phyloP scores from a whole-genome alignment of 169 alveolate species.

The Plasmodium sp. region DNA sequence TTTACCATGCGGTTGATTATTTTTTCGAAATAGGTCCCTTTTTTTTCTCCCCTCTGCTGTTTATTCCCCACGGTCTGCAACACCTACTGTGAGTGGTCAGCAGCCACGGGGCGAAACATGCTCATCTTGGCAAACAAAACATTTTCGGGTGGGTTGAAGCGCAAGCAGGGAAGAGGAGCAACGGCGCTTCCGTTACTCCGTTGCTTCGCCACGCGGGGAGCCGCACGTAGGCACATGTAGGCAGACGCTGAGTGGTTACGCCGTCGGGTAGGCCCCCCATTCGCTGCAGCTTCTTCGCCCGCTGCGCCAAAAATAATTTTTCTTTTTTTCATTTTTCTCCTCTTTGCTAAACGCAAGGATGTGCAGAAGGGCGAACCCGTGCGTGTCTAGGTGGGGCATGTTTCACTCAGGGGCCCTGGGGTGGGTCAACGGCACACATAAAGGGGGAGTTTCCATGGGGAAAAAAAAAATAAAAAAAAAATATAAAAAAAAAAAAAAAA shows the following conservation, averaged over 20 bases:
- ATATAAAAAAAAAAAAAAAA: too few species aligned
- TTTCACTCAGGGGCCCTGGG: background rate
- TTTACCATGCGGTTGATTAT: background rate
- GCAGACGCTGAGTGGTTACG: background rate
- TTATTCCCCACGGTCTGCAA: background rate
- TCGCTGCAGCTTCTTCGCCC: background rate
- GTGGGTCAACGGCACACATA: background rate
- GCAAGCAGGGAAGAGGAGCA: background rate
- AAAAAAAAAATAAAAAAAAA: too few species aligned
- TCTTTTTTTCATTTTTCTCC: background rate
- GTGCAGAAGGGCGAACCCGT: background rate
- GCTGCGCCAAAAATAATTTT: background rate
- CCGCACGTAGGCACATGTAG: background rate
- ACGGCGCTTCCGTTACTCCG: background rate
- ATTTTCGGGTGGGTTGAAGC: background rate
- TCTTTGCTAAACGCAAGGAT: background rate
- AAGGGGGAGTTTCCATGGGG: background rate
- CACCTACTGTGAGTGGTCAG: background rate
- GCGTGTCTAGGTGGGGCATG: background rate
- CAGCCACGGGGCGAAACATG: too few species aligned
- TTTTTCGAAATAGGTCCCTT: background rate
- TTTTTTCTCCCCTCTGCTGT: background rate
- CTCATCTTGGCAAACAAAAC: background rate
- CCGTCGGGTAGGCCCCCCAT: background rate
- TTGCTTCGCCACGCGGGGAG: background rate